phyloP scores from a whole-genome alignment of 768 basidiomycete species.

The Tulasnella sp. region DNA sequence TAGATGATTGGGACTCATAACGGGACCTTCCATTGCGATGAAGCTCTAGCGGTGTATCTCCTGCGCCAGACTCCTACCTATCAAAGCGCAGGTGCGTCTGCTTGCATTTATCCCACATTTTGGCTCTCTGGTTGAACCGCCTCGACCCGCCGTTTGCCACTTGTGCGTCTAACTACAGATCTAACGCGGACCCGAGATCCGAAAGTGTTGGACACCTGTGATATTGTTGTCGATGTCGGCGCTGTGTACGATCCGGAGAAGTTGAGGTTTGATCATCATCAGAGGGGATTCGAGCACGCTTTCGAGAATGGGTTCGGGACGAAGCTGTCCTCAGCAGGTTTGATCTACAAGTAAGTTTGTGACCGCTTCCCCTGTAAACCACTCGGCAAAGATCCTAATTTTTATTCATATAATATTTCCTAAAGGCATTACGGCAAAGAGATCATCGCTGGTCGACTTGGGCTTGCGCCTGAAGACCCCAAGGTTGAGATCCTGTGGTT shows the following conservation, averaged over 20 bases:
- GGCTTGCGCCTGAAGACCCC: constrained; percentile 42
- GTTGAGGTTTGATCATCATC: constrained; percentile 90
- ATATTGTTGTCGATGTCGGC: constrained; percentile 95
- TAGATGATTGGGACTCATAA: constrained; percentile 89
- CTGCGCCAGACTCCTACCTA: constrained; percentile 68
- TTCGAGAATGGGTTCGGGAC: constrained; percentile 83
- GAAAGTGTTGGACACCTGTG: constrained; percentile 59
- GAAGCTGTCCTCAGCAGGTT: constrained; percentile 84
- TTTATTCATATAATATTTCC: not conserved
- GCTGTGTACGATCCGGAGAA: constrained; percentile 74
- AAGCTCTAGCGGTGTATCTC: constrained; percentile 88
- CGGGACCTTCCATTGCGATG: constrained; percentile 95
- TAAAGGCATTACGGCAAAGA: constrained; percentile 79
- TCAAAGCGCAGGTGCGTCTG: constrained; percentile 53
- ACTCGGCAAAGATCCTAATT: too few relatives aligned
- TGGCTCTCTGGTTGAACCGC: not conserved
- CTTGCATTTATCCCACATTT: not conserved
- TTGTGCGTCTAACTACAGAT: constrained; percentile 29
- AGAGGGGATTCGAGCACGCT: constrained; percentile 80
- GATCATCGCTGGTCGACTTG: constrained; percentile 56
- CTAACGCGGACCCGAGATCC: constrained; percentile 69
- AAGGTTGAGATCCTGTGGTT: constrained; percentile 71
- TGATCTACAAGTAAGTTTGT: constrained; percentile 80
- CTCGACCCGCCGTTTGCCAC: not conserved
- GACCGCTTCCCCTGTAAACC: not conserved